These are phyloP conservation scores for Myxozyma vanderwaltii DNA, from an alignment of 805 yeast species.

Conservation along the genomic window DNA sequence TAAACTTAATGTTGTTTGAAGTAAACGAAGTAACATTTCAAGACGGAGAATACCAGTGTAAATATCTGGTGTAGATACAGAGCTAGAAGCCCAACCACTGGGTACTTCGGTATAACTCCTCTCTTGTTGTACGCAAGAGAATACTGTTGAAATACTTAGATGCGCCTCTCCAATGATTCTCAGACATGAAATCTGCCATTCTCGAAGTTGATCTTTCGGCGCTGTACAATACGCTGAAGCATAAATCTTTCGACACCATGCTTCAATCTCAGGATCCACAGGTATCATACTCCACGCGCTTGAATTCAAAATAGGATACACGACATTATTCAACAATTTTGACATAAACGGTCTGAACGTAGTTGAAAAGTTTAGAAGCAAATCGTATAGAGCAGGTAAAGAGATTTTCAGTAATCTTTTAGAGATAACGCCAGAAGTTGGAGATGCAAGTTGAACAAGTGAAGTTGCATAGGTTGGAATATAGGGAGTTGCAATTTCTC, in stretches of 20 bases:
- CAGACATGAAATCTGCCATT: constrained; percentile 23
- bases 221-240: constrained; percentile 13
- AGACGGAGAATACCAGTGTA: constrained; percentile 18
- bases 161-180: constrained; percentile 22
- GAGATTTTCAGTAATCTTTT: background rate
- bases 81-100: constrained; percentile 19
- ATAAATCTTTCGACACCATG: constrained; percentile 14
- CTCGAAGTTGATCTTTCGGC: constrained; percentile 22
- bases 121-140: constrained; percentile 13
- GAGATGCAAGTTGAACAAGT: constrained; percentile 8
- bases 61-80: constrained; percentile 4
- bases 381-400: constrained; percentile 18
- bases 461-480: constrained; percentile 21
- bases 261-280: constrained; percentile 11
- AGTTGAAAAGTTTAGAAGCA: constrained; percentile 16
- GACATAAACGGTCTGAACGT: constrained; percentile 23
- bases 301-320: constrained; percentile 23
- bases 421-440: background rate
- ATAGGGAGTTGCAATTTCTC: constrained; percentile 29
- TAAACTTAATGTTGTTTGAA: constrained; percentile 16
- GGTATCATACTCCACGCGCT: background rate
- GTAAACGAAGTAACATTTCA: constrained; percentile 20
- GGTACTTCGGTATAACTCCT: constrained; percentile 5
- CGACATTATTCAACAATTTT: constrained; percentile 8
- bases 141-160: constrained; percentile 1